Conservation (phyloP, 2,329 filamentous ascomycete species). For the Penicillium verrucosum region DNA sequence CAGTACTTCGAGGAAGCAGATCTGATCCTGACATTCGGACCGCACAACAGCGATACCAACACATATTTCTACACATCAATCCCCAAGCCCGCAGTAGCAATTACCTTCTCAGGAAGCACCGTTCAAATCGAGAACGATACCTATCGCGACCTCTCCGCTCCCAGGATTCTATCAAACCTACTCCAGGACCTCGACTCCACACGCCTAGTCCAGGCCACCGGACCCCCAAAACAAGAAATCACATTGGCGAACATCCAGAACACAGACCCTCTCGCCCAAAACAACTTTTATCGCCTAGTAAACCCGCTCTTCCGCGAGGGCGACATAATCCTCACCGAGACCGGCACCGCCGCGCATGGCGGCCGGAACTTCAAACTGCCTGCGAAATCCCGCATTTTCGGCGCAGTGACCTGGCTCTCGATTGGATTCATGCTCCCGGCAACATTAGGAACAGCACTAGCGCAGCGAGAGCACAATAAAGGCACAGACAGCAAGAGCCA, state of each 20-base stretch:
- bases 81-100: conserved; percentile 70
- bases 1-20: conserved; percentile 41
- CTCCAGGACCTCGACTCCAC: conserved; percentile 58
- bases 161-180: conserved; percentile 70
- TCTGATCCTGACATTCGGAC: conserved; percentile 37
- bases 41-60: conserved; percentile 45
- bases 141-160: conserved; percentile 75
- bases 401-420: conserved; percentile 56
- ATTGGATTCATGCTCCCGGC: conserved; percentile 61
- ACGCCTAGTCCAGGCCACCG: conserved; percentile 51
- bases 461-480: conserved; percentile 34
- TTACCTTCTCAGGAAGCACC: conserved; percentile 74
- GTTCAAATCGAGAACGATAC: conserved; percentile 73
- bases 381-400: conserved; percentile 47
- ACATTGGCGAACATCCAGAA: conserved; percentile 42
- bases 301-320: conserved; percentile 49
- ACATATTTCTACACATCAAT: conserved; percentile 74
- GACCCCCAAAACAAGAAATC: conserved; percentile 15
- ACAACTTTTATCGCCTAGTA: conserved; percentile 50
- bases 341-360: conserved; percentile 57
- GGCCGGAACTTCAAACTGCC: conserved; percentile 52
- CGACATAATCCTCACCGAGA: conserved; percentile 58
- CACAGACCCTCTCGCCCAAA: conserved; percentile 43
- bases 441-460: conserved; percentile 55
- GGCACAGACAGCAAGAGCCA: conserved; percentile 34